Percentiles rank a stretch among this genome's conserved stretches.
Conservation (phyloP, 2,329 filamentous ascomycete species). For the Sodiomyces alkalinus region DNA sequence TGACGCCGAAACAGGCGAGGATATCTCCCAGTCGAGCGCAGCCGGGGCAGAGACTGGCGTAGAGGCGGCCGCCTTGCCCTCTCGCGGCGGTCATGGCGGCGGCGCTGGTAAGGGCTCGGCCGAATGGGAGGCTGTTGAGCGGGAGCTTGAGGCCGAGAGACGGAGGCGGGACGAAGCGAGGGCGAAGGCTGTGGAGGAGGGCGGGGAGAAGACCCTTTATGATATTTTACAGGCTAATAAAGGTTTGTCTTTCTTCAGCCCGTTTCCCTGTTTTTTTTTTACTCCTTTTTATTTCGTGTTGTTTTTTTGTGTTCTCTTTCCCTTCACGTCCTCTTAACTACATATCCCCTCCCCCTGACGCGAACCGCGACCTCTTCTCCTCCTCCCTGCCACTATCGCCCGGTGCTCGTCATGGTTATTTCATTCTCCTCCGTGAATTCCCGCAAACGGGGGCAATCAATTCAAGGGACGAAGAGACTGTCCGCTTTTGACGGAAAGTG, state of each 20-base stretch:
- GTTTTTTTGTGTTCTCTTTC: too few species aligned
- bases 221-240: conserved; percentile 73
- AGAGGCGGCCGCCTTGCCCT: too few species aligned
- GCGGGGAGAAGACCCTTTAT: conserved; percentile 47
- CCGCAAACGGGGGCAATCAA: too few species aligned
- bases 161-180: conserved; percentile 35
- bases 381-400: too few species aligned
- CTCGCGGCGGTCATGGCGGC: too few species aligned
- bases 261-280: too few species aligned
- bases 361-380: too few species aligned
- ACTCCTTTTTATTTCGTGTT: too few species aligned
- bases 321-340: too few species aligned
- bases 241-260: conserved; percentile 27
- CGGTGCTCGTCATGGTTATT: too few species aligned
- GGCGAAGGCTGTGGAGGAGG: conserved; percentile 22
- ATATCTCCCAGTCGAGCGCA: conserved; percentile 3
- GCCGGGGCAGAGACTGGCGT: conserved; percentile 8
- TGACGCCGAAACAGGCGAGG: conserved; percentile 14
- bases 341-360: too few species aligned
- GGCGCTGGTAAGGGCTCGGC: conserved; percentile 14
- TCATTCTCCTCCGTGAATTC: neutral
- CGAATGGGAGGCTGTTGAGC: conserved; percentile 51
- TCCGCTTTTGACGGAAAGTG: neutral
- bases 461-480: neutral
- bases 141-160: conserved; percentile 47